phyloP scores from a whole-genome alignment of 345 rosid genomes.

The Dipteronia dyeriana region DNA sequence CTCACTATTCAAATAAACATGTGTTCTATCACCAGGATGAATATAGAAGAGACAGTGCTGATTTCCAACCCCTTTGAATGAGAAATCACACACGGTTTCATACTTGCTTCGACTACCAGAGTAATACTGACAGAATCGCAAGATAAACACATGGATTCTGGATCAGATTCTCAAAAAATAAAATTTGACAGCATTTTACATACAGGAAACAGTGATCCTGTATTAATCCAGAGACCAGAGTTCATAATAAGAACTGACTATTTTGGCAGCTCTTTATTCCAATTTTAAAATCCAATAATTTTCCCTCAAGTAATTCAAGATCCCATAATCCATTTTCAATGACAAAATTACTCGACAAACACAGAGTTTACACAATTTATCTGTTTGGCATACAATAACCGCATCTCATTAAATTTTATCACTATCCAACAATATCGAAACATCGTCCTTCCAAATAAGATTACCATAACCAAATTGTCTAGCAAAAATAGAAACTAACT shows the following conservation, averaged over 20 bases:
- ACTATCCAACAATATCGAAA: conserved; percentile 29
- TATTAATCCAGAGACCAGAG: not conserved
- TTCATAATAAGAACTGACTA: not conserved
- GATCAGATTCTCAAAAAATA: not conserved
- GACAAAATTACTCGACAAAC: not conserved
- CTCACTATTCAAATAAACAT: not conserved
- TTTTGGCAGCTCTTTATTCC: not conserved
- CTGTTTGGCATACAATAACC: conserved; percentile 15
- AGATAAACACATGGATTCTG: not conserved
- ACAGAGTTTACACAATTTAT: not conserved
- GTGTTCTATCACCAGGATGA: conserved; percentile 11
- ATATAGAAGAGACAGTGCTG: conserved; percentile 12
- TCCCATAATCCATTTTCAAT: conserved; percentile 14
- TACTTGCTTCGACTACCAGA: not conserved
- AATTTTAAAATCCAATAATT: not conserved
- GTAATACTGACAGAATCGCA: conserved; percentile 5
- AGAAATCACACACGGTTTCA: not conserved
- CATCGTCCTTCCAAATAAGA: conserved; percentile 53
- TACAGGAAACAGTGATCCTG: not conserved
- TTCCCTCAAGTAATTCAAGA: not conserved
- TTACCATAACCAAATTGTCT: conserved; percentile 52
- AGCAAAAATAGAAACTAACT: conserved; percentile 75
- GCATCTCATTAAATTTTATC: conserved; percentile 19
- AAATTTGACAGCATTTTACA: not conserved
- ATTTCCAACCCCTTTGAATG: conserved; percentile 10